phyloP scores from a whole-genome alignment of 2,329 filamentous ascomycete species.

The Fonsecaea erecta region DNA sequence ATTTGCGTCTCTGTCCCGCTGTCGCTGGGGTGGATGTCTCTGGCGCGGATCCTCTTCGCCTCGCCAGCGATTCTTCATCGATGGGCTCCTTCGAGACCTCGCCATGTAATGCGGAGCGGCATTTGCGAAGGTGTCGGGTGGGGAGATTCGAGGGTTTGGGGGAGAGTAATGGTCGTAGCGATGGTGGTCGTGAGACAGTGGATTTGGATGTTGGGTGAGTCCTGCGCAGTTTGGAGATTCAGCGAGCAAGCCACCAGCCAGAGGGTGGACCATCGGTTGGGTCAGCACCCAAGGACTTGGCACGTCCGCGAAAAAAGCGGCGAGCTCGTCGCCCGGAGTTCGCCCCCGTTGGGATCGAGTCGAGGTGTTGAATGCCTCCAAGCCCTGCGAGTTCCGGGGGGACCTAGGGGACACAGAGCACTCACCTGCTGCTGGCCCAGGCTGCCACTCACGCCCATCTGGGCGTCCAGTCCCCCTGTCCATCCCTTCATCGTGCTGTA shows the following conservation, averaged over 20 bases:
- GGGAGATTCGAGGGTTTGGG: conserved; percentile 3
- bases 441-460: conserved; percentile 11
- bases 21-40: conserved; percentile 30
- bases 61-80: conserved; percentile 58
- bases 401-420: conserved; percentile 8
- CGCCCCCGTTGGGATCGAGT: conserved; percentile 5
- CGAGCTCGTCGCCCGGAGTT: neutral
- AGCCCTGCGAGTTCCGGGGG: neutral
- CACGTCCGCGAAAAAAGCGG: conserved; percentile 1
- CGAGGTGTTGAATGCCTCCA: neutral
- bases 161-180: conserved; percentile 10
- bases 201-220: conserved; percentile 27
- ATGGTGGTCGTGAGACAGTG: conserved; percentile 15
- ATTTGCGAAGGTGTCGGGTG: conserved; percentile 40
- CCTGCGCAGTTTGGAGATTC: conserved; percentile 33
- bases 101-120: conserved; percentile 54
- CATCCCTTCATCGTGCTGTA: neutral
- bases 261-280: conserved; percentile 9
- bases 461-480: neutral
- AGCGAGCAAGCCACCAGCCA: conserved; percentile 13
- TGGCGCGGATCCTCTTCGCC: conserved; percentile 49
- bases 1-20: conserved; percentile 43
- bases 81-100: conserved; percentile 55
- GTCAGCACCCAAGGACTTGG: conserved; percentile 11
- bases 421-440: conserved; percentile 13